Base-by-base conservation (phyloP, 2,329 filamentous ascomycete species). In the Colletotrichum aenigma region DNA sequence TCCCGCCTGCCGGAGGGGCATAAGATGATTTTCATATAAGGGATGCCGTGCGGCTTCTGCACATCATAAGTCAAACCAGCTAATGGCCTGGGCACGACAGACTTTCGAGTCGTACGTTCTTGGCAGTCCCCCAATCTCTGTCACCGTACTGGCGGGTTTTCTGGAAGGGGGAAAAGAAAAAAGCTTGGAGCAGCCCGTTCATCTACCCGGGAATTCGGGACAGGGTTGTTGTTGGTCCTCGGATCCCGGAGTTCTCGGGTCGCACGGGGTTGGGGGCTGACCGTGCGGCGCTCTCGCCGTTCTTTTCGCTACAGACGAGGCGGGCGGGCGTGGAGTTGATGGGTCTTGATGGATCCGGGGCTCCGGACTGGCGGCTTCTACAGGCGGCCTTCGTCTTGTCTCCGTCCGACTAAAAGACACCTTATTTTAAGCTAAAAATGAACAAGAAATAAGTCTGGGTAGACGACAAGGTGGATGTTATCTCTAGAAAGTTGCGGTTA, bases 51-150 rank as follows among this genome's bases (percentile, higher is more conserved):
- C 72, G 52, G 60, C 60, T 71, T 62, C 34, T 55, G 67, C 72
- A 61, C 67, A 74, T 66, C 72, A 66, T 66, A 74, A 36, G 48
- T 71, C 71, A 71, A 74, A 74, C 72, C 30, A 30, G 67, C 72
- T 71, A 66, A 71, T 66, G 60, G 72, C 38, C 72, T 74, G 67
- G 72, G 67, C 72, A 62, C 36, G 21, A 66, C 38, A 66, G 4
- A 66, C 34, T 71, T 62, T 16, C 21, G 34, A 60, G 34, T 32
- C 21, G 32, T 52, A 52, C 28, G 32, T 4, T 21, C 72, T 71
- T 74, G 66, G 60, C 66, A 43, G 34, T 61, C 43, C 43, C 43
- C 13, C 43, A 52, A 52, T 38, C 9, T 71, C 26, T 61, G 26
- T 70, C 13, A 21, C 48, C 32, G 7, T 8, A n/a, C 21, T 62